A percentile compares a stretch with the other conserved stretches of the same genome.
Evolutionary conservation across 2,329 filamentous ascomycete genomes (phyloP).

Genomic region (Clonostachys sp.): DNA sequence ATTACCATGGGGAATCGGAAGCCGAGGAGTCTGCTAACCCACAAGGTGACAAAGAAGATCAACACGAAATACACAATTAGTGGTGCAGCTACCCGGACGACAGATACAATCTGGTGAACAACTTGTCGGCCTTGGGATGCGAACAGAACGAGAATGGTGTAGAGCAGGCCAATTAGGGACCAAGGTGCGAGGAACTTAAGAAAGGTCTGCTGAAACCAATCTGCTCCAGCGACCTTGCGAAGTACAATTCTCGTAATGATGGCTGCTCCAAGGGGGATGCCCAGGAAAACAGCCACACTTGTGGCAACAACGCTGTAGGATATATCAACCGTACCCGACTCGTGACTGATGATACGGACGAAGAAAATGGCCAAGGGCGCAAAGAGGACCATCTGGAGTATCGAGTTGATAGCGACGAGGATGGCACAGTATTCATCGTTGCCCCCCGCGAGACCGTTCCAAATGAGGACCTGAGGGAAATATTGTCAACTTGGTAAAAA

Average conservation of each 20-base stretch:
- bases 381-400: constrained; percentile 71
- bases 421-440: constrained; percentile 81
- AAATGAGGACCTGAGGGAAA: constrained; percentile 49
- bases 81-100: constrained; percentile 76
- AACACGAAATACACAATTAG: constrained; percentile 75
- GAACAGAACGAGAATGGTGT: constrained; percentile 84
- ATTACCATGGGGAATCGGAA: constrained; percentile 67
- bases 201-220: constrained; percentile 66
- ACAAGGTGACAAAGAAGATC: constrained; percentile 69
- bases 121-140: constrained; percentile 74
- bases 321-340: constrained; percentile 20
- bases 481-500: background rate
- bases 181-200: constrained; percentile 66
- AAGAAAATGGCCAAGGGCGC: constrained; percentile 66
- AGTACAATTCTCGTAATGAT: constrained; percentile 68
- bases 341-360: constrained; percentile 60
- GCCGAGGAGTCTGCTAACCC: constrained; percentile 57
- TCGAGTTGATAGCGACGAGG: constrained; percentile 69
- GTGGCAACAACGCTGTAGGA: constrained; percentile 68
- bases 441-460: constrained; percentile 67
- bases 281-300: constrained; percentile 80
- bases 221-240: constrained; percentile 44
- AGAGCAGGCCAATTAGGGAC: constrained; percentile 78
- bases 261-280: constrained; percentile 76
- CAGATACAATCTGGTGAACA: constrained; percentile 77